These are phyloP conservation scores for Daldinia loculata DNA, from an alignment of 495 filamentous ascomycete genomes.

Conservation along the genomic window DNA sequence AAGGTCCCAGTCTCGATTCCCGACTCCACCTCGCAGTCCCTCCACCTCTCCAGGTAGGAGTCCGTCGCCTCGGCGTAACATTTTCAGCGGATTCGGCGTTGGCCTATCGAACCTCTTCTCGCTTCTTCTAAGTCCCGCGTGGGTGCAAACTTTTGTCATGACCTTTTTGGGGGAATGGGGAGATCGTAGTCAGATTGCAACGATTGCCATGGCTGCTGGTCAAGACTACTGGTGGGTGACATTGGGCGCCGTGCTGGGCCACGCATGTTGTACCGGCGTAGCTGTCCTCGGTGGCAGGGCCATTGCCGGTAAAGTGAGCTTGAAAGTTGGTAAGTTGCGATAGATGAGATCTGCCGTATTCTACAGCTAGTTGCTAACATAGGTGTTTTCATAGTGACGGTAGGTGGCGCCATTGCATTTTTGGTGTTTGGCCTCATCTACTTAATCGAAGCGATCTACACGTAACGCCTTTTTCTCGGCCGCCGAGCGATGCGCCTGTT, in stretches of 20 bases:
- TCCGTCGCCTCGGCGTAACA: constrained; percentile 51
- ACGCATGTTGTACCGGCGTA: constrained; percentile 86
- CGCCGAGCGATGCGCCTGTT: background rate
- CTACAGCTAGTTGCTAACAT: constrained; percentile 38
- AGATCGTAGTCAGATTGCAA: constrained; percentile 96
- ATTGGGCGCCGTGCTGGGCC: constrained; percentile 84
- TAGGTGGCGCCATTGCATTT: constrained; percentile 94
- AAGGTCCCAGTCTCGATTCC: constrained; percentile 67
- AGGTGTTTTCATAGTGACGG: constrained; percentile 71
- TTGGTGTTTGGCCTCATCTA: constrained; percentile 92
- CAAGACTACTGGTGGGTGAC: constrained; percentile 99
- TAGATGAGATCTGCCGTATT: too few species aligned
- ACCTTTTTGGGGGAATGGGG: constrained; percentile 99
- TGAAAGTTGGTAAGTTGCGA: constrained; percentile 87
- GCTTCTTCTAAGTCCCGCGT: constrained; percentile 88
- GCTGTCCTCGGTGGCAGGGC: constrained; percentile 95
- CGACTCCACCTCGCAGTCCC: constrained; percentile 66
- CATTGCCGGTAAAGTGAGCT: constrained; percentile 91
- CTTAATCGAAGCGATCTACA: constrained; percentile 79
- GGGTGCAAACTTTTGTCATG: constrained; percentile 99
- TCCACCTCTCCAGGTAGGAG: constrained; percentile 65
- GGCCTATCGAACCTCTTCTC: constrained; percentile 89
- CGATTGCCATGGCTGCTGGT: constrained; percentile 98
- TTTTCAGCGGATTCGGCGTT: constrained; percentile 52
- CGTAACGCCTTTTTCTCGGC: constrained; percentile 37